Conservation (phyloP, 2,329 filamentous ascomycete species). For the Didymella keratinophila region DNA sequence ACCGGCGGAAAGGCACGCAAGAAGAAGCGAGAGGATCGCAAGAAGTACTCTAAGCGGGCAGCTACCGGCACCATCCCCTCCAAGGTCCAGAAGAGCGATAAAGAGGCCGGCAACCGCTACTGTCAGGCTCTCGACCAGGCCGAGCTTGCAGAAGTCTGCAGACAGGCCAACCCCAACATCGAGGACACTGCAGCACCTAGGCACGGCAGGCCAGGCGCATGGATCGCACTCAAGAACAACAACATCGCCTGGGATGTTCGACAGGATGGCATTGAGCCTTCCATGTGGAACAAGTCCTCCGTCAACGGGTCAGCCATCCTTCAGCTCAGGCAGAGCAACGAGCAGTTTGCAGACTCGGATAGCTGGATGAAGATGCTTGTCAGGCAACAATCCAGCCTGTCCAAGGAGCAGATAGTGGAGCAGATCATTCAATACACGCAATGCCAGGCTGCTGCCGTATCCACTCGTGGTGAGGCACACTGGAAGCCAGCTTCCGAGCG, state of each 20-base stretch:
- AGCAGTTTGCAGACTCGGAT: constrained; percentile 8
- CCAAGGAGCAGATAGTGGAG: not conserved
- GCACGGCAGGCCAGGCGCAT: constrained; percentile 19
- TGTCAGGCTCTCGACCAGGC: constrained; percentile 15
- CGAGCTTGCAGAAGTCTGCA: constrained; percentile 7
- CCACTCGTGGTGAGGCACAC: constrained; percentile 14
- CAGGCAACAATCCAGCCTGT: not conserved
- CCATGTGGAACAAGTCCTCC: constrained; percentile 26
- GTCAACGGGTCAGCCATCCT: constrained; percentile 20
- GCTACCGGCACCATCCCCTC: constrained; percentile 4
- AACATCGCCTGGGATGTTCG: constrained; percentile 30
- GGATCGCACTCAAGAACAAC: constrained; percentile 31
- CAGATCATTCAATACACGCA: not conserved
- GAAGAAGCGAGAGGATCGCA: constrained; percentile 23
- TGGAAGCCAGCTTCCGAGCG: constrained; percentile 10
- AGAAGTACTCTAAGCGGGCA: constrained; percentile 15
- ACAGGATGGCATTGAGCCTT: constrained; percentile 19
- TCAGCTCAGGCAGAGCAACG: constrained; percentile 17
- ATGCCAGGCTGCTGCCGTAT: not conserved
- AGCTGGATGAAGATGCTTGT: not conserved
- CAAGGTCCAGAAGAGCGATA: constrained; percentile 18
- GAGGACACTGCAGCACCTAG: constrained; percentile 18
- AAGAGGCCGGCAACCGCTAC: constrained; percentile 21
- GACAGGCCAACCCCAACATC: constrained; percentile 22
- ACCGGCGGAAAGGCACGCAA: constrained; percentile 19